Evolutionary conservation across 2,329 filamentous ascomycete species (phyloP), one percentile per base, ranked within the genome.

Genomic region (Monilinia fructigena): DNA sequence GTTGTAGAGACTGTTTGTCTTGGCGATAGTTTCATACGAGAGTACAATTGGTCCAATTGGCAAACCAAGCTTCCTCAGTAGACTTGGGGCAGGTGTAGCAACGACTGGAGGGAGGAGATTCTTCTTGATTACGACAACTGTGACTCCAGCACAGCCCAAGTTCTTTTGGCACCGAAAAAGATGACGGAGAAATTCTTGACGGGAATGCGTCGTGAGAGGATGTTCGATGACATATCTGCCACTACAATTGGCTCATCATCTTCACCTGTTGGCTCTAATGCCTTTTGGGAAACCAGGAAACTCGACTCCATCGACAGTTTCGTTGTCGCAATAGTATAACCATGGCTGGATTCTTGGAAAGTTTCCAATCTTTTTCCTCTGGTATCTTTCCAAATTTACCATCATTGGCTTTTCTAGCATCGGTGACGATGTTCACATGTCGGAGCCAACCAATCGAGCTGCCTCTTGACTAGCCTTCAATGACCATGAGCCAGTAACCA

Each of bases 101-200:
- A 83, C 82, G 40, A 81, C 78, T 4, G 90, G 90, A 16, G 91
- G 86, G 2, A 98, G 83, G 40, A 98, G 82, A 70, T 81, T 86
- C 81, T 96, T 96, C 76, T 89, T 89, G 74, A 98, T 83, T 59
- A 97, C 88, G 18, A 90, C 89, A 38, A 97, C 90, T 7, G 94
- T 95, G 68, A 98, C 85, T 67, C 94, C 94, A 1, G 94, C 88
- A 3, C 86, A 86, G 38, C 93, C 94, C 14, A 97, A 84, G 79
- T 98, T 97, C 85, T 98, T 97, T 77, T 97, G 94, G 93, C 93
- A 56, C 93, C 93, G 69, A 93, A 96, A 80, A 97, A 97, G 75
- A 98, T 90, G 71, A 89, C 82, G 0, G 89, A 89, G 79, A 89
- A 96, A 75, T 95, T 93, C 72, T 82, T 82, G 58, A 96, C 85